Conservation (phyloP, 2,329 filamentous ascomycete genomes). For the Paecilomyces niveus region DNA sequence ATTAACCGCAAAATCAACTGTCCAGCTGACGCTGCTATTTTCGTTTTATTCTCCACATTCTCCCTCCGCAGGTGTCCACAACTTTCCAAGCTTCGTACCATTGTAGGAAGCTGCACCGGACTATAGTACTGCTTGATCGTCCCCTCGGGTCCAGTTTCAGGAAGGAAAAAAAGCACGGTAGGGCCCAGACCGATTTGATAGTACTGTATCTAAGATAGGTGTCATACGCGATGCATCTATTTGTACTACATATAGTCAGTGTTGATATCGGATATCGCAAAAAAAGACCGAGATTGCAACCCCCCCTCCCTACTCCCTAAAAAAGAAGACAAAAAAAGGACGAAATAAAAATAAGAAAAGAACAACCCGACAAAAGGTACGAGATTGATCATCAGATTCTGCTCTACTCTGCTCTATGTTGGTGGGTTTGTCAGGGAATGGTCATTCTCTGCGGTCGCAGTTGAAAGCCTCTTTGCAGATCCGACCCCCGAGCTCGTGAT, state of each 20-base stretch:
- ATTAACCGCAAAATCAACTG: neutral
- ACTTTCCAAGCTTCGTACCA: neutral
- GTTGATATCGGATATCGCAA: no score
- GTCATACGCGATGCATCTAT: neutral
- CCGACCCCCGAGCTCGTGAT: neutral
- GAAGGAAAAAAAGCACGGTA: neutral
- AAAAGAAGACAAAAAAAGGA: no score
- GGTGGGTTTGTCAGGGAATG: no score
- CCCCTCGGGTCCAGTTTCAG: neutral
- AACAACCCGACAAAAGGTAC: no score
- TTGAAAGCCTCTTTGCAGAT: neutral
- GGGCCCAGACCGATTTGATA: neutral
- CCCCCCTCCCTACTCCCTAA: no score
- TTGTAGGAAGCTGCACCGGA: neutral
- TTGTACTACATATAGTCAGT: neutral
- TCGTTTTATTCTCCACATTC: neutral
- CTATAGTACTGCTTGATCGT: neutral
- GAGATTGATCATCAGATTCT: no score
- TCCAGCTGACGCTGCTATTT: conserved; percentile 2
- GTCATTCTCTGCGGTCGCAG: neutral
- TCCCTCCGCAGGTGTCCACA: neutral
- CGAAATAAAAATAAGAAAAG: no score
- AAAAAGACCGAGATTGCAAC: no score
- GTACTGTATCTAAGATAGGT: neutral
- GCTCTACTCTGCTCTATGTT: no score